Evolutionary conservation across 2,329 filamentous ascomycete genomes (phyloP).

Genomic region (Xylaria sp.): DNA sequence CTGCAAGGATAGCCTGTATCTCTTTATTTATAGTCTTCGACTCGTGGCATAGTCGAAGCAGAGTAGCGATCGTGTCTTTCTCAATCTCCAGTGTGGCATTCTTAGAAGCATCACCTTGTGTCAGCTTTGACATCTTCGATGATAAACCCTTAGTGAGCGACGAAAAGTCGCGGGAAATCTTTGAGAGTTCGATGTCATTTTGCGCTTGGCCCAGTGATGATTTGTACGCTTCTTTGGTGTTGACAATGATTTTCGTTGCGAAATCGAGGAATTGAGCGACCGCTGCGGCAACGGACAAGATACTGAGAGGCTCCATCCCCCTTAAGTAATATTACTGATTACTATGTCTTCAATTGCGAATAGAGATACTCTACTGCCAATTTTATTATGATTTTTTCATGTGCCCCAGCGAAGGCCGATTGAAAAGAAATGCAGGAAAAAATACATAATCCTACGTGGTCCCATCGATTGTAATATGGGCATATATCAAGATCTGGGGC

Average conservation of each 20-base stretch:
- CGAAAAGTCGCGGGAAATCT: conserved; percentile 2
- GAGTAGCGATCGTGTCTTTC: background rate
- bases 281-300: conserved; percentile 1
- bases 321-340: background rate
- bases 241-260: background rate
- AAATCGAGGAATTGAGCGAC: background rate
- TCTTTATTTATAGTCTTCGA: conserved; percentile 1
- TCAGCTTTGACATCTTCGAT: background rate
- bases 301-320: background rate
- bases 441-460: background rate
- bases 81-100: background rate
- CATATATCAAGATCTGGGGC: background rate
- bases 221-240: background rate
- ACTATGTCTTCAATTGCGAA: background rate
- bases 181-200: conserved; percentile 13
- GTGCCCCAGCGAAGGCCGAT: background rate
- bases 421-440: background rate
- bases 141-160: conserved; percentile 3
- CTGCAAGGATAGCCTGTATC: background rate
- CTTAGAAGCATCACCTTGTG: background rate
- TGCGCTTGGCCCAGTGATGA: conserved; percentile 2
- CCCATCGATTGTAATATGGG: background rate
- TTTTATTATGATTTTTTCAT: background rate
- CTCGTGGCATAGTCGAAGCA: conserved; percentile 3
- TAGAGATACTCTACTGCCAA: background rate